Evolutionary conservation across 768 basidiomycete genomes (phyloP).

Genomic region (Galerina marginata): DNA sequence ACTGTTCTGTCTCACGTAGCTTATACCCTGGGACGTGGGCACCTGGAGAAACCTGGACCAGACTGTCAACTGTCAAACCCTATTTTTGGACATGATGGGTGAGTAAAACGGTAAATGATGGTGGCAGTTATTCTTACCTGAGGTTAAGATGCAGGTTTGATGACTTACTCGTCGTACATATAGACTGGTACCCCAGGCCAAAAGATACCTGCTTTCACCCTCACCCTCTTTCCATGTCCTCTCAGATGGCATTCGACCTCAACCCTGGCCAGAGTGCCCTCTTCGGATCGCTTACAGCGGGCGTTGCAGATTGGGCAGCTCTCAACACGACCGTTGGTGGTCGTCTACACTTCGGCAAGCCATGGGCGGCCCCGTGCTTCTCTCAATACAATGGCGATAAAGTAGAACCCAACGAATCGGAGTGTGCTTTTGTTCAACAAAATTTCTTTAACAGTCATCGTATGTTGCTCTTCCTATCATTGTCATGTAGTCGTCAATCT

Average conservation of each 20-base stretch:
- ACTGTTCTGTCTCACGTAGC: no score
- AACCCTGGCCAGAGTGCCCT: conserved; percentile 5
- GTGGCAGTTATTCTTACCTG: no score
- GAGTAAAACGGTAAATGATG: no score
- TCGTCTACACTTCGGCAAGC: conserved; percentile 20
- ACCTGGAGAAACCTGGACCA: no score
- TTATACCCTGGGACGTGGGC: no score
- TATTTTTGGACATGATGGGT: no score
- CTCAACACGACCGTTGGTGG: conserved; percentile 27
- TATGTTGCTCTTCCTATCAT: conserved; percentile 7
- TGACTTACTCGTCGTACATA: no score
- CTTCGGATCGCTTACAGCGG: conserved; percentile 2
- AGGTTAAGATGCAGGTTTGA: no score
- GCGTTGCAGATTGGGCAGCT: conserved; percentile 1
- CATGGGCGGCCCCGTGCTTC: conserved; percentile 28
- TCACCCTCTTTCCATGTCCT: not conserved
- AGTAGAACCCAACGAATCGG: conserved; percentile 11
- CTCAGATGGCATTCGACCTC: conserved; percentile 7
- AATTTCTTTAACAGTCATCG: conserved; percentile 26
- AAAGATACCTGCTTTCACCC: no score
- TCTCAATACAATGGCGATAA: conserved; percentile 19
- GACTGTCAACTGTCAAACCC: no score
- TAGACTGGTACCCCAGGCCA: no score
- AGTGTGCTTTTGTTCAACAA: conserved; percentile 21
- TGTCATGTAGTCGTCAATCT: not conserved